Base-by-base conservation (phyloP, 1,284 basidiomycete species). In the Trametes sp. region DNA sequence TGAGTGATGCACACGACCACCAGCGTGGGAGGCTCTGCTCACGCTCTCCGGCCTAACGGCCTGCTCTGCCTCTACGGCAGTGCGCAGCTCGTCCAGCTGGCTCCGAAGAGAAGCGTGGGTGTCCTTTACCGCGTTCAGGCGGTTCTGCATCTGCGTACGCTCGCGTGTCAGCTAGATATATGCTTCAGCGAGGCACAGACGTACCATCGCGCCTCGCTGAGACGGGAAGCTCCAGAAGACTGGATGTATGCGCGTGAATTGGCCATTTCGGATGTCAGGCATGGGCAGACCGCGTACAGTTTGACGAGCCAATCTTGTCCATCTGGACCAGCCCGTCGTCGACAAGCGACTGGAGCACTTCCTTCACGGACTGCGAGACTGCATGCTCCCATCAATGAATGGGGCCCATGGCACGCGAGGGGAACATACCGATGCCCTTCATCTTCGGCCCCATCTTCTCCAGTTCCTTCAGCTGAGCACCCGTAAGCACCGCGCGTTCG, bases 141-240 rank as follows among this genome's bases (percentile, higher is more conserved):
- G 83, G 41, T 82, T 83, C 73, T 87, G 85, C 64, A 89, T 77
- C 90, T 92, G 56, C 44, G 59, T 8, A 54, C 7, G 11, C 35
- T 5, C 21, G n/a, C 4, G 5, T 1, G 8, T 9, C 3, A 21
- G 23, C 7, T 8, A 13, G 6, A n/a, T 26, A 48, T 23, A 10
- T 38, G 21, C 33, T 10, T 19, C 9, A 21, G 13, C 45, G 31
- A 54, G 10, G 23, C 44, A 13, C 23, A 64, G 23, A 70, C 83
- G 61, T 67, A 94, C 94, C 71, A 88, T 82, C 4, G 90, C 86
- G 6, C 94, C 94, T 50, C 87, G 84, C 62, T 95, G 91, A 2
- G 93, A 95, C 4, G 94, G 94, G 73, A 96, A 96, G 71, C 92
- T 92, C 94, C 94, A 96, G 74, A 92, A 96, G 78, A 95, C 94